Evolutionary conservation across 345 rosid genomes (phyloP).

Genomic region (Boechera retrofracta): DNA sequence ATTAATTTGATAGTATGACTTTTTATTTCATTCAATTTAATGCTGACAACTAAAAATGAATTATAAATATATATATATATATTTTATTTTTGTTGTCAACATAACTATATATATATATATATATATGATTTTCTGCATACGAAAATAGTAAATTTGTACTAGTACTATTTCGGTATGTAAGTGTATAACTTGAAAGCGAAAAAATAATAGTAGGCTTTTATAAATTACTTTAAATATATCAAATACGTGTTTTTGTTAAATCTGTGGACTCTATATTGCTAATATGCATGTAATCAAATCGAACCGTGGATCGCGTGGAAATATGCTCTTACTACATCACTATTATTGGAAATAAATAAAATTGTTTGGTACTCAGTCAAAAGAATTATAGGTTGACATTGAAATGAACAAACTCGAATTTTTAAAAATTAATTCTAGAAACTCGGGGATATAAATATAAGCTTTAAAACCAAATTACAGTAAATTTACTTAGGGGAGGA

Average conservation of each 20-base stretch:
- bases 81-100: not conserved
- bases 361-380: slow-evolving; percentile 22
- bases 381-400: not conserved
- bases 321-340: slow-evolving; percentile 17
- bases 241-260: slow-evolving; percentile 22
- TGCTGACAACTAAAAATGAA: not conserved
- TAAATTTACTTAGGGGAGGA: not conserved
- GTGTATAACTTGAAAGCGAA: not conserved
- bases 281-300: slow-evolving; percentile 27
- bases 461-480: not conserved
- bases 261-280: slow-evolving; percentile 19
- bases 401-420: not conserved
- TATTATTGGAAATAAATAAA: not conserved
- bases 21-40: not conserved
- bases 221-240: not conserved
- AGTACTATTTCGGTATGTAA: not conserved
- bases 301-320: slow-evolving; percentile 23
- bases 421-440: not conserved
- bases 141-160: not conserved
- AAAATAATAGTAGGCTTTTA: not conserved
- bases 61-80: not conserved
- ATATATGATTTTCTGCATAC: not conserved
- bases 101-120: not conserved
- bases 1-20: not conserved
- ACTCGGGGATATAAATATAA: not conserved